A percentile compares a stretch with the other conserved stretches of the same genome.
phyloP scores from a whole-genome alignment of 495 filamentous ascomycete genomes.

The Rostrohypoxylon terebratum region DNA sequence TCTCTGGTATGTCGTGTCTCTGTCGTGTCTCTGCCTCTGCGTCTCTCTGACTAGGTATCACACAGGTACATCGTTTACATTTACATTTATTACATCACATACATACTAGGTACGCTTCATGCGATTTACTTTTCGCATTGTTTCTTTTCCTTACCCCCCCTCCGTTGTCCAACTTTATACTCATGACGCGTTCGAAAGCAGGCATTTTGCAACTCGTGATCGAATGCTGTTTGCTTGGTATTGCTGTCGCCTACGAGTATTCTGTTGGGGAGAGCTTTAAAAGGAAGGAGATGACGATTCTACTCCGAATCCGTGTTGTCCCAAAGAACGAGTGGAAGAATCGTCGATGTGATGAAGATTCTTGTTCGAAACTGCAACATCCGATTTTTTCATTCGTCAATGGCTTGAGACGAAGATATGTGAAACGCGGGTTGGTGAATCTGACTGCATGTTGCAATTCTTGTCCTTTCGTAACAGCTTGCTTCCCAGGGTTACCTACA shows the following conservation, averaged over 20 bases:
- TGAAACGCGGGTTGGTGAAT: constrained; percentile 31
- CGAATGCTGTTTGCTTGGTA: background rate
- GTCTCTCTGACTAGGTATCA: background rate
- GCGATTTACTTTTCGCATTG: background rate
- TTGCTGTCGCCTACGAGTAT: background rate
- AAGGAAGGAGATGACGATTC: constrained; percentile 18
- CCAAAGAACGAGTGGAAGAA: constrained; percentile 4
- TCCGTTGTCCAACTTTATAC: background rate
- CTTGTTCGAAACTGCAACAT: constrained; percentile 40
- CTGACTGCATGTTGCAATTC: constrained; percentile 22
- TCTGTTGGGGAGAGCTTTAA: constrained; percentile 2
- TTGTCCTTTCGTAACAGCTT: constrained; percentile 17
- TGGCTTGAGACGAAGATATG: constrained; percentile 10
- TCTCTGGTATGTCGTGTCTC: too few species aligned
- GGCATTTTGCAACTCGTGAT: constrained; percentile 1
- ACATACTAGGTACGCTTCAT: background rate
- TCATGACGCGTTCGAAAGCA: background rate
- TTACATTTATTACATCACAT: too few species aligned
- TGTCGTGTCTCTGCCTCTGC: too few species aligned
- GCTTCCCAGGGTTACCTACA: background rate
- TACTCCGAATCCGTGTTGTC: constrained; percentile 1
- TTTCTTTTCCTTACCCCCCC: background rate
- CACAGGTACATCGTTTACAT: background rate
- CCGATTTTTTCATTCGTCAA: constrained; percentile 26
- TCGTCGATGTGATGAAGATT: constrained; percentile 28